Conservation (phyloP, 139 green algal genomes). For the Spirogloea muscicola region DNA sequence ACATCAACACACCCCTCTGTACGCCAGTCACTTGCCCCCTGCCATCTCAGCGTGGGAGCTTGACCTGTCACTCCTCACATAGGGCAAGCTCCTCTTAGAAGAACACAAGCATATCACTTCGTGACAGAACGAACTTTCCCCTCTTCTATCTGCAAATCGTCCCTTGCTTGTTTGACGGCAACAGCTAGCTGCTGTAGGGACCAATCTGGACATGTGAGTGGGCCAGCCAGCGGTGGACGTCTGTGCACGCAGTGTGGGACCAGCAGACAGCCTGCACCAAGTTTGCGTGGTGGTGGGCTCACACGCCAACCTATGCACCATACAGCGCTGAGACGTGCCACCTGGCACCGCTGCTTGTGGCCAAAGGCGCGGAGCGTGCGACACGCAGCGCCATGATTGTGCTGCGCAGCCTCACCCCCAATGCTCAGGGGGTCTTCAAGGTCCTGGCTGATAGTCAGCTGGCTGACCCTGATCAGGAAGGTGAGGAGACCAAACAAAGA, state of each 20-base stretch:
- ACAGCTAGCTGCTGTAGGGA: too few relatives aligned
- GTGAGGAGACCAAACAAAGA: neutral
- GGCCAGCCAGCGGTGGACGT: neutral
- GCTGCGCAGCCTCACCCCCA: constrained; percentile 61
- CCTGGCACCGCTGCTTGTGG: constrained; percentile 53
- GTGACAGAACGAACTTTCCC: too few relatives aligned
- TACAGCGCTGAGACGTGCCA: constrained; percentile 57
- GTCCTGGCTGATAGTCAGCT: constrained; percentile 68
- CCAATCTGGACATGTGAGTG: too few relatives aligned
- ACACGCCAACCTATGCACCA: constrained; percentile 67
- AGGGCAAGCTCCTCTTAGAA: too few relatives aligned
- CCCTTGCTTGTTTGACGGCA: too few relatives aligned
- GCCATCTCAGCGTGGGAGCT: too few relatives aligned
- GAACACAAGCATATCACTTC: too few relatives aligned
- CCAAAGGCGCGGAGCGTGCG: neutral
- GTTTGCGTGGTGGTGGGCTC: constrained; percentile 59
- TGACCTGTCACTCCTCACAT: too few relatives aligned
- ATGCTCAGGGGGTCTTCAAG: constrained; percentile 67
- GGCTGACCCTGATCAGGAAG: constrained; percentile 13
- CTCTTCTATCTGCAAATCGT: too few relatives aligned
- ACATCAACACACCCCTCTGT: constrained; percentile 68
- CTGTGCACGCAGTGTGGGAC: constrained; percentile 25
- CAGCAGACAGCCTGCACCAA: neutral
- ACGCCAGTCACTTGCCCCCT: too few relatives aligned
- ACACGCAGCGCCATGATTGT: constrained; percentile 57